Evolutionary conservation across 148 eudicot species (phyloP), one percentile per base, ranked within the genome.

Genomic region (Camellia granthamiana): DNA sequence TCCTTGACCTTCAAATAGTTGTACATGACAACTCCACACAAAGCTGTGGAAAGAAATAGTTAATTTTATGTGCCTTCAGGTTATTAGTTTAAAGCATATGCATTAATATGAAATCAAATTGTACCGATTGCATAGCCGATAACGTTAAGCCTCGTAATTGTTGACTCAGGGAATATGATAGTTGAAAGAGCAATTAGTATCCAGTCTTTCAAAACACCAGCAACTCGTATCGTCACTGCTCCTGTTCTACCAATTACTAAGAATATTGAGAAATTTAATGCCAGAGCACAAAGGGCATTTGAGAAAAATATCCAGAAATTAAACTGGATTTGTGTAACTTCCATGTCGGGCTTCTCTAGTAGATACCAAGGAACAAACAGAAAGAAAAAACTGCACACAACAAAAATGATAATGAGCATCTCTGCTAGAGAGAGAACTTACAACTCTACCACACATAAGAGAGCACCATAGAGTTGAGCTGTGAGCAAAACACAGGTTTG

Each of bases 131-230:
- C 97, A 69, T 93, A 93, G 59, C 97, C 97, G 72, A 84, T 91
- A 59, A 93, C 90, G 72, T 93, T 93, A 65, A 93, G 97, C 70
- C 88, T 83, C 15, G 97, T 93, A 80, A 93, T 93, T 10, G 92
- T 78, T 12, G 95, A 91, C 83, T 93, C 97, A 0, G 97, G 97
- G 74, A 93, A 93, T 80, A 93, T 77, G 70, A 93, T 86, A 60
- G 97, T 93, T 74, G 97, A 91, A 82, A 93, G 95, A 55, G 97
- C 95, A 75, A 93, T 93, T 46, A 93, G 87, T 66, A 91, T 93
- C 97, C 97, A 93, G 77, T 93, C 97, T 85, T 93, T 93, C 47
- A 93, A 67, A 78, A 93, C 97, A 61, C 97, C 97, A 85, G 97
- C 95, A 75, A 93, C 97, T 73, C 97, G 52, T 70, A 90, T 82